phyloP scores from a whole-genome alignment of 2,329 filamentous ascomycete genomes.

The Ophiostoma pallidulum region DNA sequence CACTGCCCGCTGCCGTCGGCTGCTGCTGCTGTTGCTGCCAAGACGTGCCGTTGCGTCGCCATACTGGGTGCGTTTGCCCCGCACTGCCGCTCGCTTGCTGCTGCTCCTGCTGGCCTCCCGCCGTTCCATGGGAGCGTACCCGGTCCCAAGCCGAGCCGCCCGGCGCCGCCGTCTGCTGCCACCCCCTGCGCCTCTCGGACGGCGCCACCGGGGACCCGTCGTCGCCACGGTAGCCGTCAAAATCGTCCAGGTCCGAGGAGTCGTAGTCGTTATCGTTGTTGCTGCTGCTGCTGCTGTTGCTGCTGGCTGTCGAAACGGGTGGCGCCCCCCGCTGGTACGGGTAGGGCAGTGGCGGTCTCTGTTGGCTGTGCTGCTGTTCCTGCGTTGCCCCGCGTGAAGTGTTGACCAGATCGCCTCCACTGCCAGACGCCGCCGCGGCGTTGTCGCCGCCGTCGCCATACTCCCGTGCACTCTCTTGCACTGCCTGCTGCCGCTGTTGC shows the following conservation, averaged over 20 bases:
- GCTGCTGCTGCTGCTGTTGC: not conserved
- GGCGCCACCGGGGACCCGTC: slow-evolving; percentile 17
- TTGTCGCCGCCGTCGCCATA: not conserved
- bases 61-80: too few relatives aligned
- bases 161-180: not conserved
- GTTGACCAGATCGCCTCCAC: not conserved
- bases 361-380: too few relatives aligned
- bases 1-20: not conserved
- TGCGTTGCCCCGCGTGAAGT: too few relatives aligned
- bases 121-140: slow-evolving; percentile 9
- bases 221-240: slow-evolving; percentile 12
- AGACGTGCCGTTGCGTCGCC: too few relatives aligned
- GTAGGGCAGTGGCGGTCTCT: too few relatives aligned
- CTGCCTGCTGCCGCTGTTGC: not conserved
- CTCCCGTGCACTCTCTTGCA: too few relatives aligned
- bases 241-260: not conserved
- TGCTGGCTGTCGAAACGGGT: too few relatives aligned
- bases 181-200: slow-evolving; percentile 4
- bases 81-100: not conserved
- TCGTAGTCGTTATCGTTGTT: not conserved
- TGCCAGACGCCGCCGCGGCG: not conserved
- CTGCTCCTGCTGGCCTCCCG: not conserved
- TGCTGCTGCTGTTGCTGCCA: not conserved
- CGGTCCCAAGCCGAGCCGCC: slow-evolving; percentile 18
- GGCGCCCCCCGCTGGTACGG: too few relatives aligned